Percentiles rank a stretch among this genome's conserved stretches.
Conservation (phyloP, 164 flowering plant species). For the Stephania japonica region DNA sequence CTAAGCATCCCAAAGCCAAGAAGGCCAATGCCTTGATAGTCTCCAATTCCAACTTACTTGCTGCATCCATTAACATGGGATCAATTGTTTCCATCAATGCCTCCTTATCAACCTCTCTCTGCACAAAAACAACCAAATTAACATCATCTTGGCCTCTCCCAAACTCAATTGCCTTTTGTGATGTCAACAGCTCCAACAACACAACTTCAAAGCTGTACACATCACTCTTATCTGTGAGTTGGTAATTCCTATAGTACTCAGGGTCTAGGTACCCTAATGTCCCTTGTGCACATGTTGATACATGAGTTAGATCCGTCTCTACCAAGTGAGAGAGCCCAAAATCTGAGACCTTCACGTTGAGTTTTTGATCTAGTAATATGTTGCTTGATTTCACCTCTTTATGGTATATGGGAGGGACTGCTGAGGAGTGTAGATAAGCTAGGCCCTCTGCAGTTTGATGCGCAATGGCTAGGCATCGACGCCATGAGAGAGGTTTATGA, state of each 20-base stretch:
- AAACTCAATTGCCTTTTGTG: constrained; percentile 51
- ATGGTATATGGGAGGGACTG: constrained; percentile 54
- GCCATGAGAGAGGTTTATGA: constrained; percentile 27
- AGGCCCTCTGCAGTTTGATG: constrained; percentile 53
- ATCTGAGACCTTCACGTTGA: constrained; percentile 51
- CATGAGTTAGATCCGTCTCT: constrained; percentile 43
- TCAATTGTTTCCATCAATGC: constrained; percentile 38
- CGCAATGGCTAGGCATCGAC: constrained; percentile 35
- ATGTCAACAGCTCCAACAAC: constrained; percentile 46
- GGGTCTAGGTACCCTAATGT: constrained; percentile 62
- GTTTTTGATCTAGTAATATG: constrained; percentile 47
- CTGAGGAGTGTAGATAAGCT: constrained; percentile 55
- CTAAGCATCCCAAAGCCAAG: constrained; percentile 48
- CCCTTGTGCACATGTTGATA: constrained; percentile 63
- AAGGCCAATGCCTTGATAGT: constrained; percentile 53
- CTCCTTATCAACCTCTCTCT: constrained; percentile 40
- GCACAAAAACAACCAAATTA: constrained; percentile 43
- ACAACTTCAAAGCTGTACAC: constrained; percentile 65
- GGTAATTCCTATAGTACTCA: constrained; percentile 53
- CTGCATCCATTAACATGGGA: constrained; percentile 32
- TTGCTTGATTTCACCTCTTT: constrained; percentile 58
- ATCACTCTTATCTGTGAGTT: constrained; percentile 61
- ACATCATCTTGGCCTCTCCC: constrained; percentile 40
- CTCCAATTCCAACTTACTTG: constrained; percentile 33
- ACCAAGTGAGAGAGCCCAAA: constrained; percentile 57